Percentiles rank a stretch among this genome's conserved stretches.
phyloP scores from a whole-genome alignment of 2,329 filamentous ascomycete genomes.

The Fusarium incarnatum region DNA sequence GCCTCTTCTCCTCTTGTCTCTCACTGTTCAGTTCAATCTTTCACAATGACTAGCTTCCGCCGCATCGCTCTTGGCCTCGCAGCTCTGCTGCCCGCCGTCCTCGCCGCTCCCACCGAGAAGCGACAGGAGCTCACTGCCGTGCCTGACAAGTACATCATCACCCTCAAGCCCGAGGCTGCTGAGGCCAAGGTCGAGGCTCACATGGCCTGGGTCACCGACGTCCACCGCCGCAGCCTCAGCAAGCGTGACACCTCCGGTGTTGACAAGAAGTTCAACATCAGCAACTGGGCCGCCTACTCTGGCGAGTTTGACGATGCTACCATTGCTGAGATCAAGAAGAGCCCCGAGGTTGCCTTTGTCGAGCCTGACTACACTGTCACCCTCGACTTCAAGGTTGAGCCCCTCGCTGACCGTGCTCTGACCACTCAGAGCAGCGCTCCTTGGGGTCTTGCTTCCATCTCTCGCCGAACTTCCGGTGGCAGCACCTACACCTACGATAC shows the following conservation, averaged over 20 bases:
- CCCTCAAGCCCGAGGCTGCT: slow-evolving; percentile 65
- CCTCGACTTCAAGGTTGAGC: slow-evolving; percentile 26
- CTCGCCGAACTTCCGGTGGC: slow-evolving; percentile 42
- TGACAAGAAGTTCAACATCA: slow-evolving; percentile 48
- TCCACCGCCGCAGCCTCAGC: slow-evolving; percentile 65
- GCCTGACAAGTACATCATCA: slow-evolving; percentile 65
- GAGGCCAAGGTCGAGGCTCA: slow-evolving; percentile 60
- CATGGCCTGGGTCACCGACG: slow-evolving; percentile 59
- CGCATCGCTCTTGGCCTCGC: slow-evolving; percentile 48
- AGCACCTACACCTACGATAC: slow-evolving; percentile 62
- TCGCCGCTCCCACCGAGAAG: slow-evolving; percentile 45
- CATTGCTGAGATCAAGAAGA: slow-evolving; percentile 54
- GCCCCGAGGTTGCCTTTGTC: slow-evolving; percentile 50
- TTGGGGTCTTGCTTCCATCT: slow-evolving; percentile 46
- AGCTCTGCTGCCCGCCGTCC: slow-evolving; percentile 50
- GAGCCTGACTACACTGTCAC: slow-evolving; percentile 42
- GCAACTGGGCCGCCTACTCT: slow-evolving; percentile 55
- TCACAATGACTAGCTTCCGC: slow-evolving; percentile 48
- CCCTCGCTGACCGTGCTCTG: slow-evolving; percentile 40
- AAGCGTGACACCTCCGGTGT: slow-evolving; percentile 57
- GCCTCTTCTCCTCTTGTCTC: slow-evolving; percentile 8
- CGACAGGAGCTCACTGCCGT: slow-evolving; percentile 17
- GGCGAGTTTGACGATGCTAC: slow-evolving; percentile 57
- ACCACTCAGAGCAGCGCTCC: slow-evolving; percentile 41
- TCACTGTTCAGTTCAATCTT: neutral